These are phyloP conservation scores for Trypanosoma lewisi DNA, from an alignment of 208 protist genomes.

Conservation along the genomic window DNA sequence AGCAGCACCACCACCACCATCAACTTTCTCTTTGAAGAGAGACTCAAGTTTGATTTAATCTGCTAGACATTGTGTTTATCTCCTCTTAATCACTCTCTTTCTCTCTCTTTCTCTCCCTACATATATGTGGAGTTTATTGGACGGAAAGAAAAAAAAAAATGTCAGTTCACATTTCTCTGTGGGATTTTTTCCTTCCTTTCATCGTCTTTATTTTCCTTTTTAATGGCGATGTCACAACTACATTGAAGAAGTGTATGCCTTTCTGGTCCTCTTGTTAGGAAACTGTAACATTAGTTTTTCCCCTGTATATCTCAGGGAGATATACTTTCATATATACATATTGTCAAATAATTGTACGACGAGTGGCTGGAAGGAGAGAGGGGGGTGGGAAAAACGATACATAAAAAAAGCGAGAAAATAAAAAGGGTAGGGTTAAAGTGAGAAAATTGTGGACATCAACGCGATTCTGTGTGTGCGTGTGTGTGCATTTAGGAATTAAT, in stretches of 20 bases:
- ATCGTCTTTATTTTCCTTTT: slow-evolving; percentile 14
- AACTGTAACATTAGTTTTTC: neutral
- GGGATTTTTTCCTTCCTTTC: slow-evolving; percentile 23
- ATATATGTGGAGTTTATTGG: no score
- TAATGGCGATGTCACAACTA: neutral
- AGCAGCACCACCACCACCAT: no score
- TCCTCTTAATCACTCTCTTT: no score
- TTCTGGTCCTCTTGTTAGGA: slow-evolving; percentile 1
- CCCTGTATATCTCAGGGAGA: neutral
- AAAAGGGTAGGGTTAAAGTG: neutral
- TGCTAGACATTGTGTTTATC: no score
- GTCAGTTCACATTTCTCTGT: no score
- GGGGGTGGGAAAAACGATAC: neutral
- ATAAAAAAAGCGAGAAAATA: neutral
- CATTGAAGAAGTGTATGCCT: slow-evolving; percentile 13
- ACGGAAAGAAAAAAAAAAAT: no score
- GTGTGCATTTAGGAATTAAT: neutral
- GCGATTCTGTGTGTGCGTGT: neutral
- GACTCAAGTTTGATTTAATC: neutral
- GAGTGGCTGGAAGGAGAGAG: no score
- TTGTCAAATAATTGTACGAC: neutral
- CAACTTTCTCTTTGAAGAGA: neutral
- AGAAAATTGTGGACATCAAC: neutral
- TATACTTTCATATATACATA: neutral
- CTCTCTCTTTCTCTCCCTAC: no score